Conservation (phyloP, 2,329 filamentous ascomycete genomes). For the Hirsutella minnesotensis region DNA sequence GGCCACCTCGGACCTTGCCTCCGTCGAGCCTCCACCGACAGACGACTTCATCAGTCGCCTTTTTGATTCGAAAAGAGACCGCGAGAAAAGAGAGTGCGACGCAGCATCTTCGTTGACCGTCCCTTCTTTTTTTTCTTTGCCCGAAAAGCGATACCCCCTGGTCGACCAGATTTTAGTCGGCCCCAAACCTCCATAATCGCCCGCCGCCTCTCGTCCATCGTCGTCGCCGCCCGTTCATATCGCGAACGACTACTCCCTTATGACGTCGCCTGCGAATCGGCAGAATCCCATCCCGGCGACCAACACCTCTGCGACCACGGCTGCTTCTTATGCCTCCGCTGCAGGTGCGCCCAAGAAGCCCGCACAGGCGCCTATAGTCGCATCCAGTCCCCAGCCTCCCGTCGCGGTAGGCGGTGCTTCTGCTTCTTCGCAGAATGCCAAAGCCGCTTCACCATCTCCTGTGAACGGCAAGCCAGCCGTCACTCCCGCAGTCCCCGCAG, state of each 20-base stretch:
- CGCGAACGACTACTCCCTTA: slow-evolving; percentile 27
- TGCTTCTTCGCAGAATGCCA: slow-evolving; percentile 42
- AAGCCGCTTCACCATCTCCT: slow-evolving; percentile 57
- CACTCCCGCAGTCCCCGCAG: slow-evolving; percentile 55
- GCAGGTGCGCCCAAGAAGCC: slow-evolving; percentile 52
- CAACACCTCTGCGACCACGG: slow-evolving; percentile 43
- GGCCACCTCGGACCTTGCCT: slow-evolving; percentile 11
- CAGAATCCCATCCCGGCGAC: slow-evolving; percentile 44
- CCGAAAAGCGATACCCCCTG: background rate
- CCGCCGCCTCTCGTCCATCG: background rate
- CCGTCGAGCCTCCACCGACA: slow-evolving; percentile 10
- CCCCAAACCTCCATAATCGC: slow-evolving; percentile 2
- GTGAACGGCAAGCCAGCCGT: slow-evolving; percentile 76
- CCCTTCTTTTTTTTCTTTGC: background rate
- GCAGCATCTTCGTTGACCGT: slow-evolving; percentile 1
- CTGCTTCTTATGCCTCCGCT: slow-evolving; percentile 56
- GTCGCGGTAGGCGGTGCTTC: slow-evolving; percentile 44
- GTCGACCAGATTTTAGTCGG: slow-evolving; percentile 7
- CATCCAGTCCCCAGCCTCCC: slow-evolving; percentile 41
- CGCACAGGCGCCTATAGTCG: slow-evolving; percentile 47
- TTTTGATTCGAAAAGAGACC: background rate
- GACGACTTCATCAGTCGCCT: slow-evolving; percentile 3
- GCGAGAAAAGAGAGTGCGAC: background rate
- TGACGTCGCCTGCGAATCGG: slow-evolving; percentile 49
- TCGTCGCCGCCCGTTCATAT: slow-evolving; percentile 8